Percentiles rank a stretch among this genome's conserved stretches.
These are phyloP conservation scores for Pyrenochaeta sp. DNA, from an alignment of 2,329 filamentous ascomycete genomes.

Conservation along the genomic window DNA sequence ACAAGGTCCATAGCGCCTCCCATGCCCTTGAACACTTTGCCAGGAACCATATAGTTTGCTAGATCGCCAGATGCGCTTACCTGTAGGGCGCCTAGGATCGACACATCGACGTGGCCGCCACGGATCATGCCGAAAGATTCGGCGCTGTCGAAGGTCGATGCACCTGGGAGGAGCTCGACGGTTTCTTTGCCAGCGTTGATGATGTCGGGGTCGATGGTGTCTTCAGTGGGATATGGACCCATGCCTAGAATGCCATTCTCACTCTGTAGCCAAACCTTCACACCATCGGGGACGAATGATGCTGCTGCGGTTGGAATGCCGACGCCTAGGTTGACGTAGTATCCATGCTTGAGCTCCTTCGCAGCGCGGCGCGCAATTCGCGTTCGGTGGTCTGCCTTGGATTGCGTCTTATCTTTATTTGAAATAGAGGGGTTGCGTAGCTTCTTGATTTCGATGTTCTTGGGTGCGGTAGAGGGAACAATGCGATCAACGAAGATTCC, in stretches of 20 bases:
- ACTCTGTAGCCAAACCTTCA: conserved; percentile 70
- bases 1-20: conserved; percentile 93
- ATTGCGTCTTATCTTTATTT: conserved; percentile 20
- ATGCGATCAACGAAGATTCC: conserved; percentile 93
- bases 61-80: conserved; percentile 81
- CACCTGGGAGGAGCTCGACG: conserved; percentile 82
- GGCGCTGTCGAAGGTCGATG: conserved; percentile 82
- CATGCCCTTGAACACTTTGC: conserved; percentile 87
- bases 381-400: conserved; percentile 62
- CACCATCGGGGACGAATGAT: conserved; percentile 68
- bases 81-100: conserved; percentile 90
- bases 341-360: conserved; percentile 93
- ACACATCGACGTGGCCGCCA: conserved; percentile 83
- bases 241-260: conserved; percentile 59
- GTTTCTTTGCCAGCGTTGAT: conserved; percentile 96
- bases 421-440: conserved; percentile 34
- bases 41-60: conserved; percentile 92
- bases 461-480: conserved; percentile 78
- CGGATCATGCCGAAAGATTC: conserved; percentile 96
- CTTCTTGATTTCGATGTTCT: conserved; percentile 73
- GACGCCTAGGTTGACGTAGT: conserved; percentile 92
- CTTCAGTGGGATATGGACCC: conserved; percentile 61
- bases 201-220: conserved; percentile 81
- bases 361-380: conserved; percentile 83
- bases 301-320: conserved; percentile 93